Conservation (phyloP, 83 land plant species). For the Isoetes engelmannii region DNA sequence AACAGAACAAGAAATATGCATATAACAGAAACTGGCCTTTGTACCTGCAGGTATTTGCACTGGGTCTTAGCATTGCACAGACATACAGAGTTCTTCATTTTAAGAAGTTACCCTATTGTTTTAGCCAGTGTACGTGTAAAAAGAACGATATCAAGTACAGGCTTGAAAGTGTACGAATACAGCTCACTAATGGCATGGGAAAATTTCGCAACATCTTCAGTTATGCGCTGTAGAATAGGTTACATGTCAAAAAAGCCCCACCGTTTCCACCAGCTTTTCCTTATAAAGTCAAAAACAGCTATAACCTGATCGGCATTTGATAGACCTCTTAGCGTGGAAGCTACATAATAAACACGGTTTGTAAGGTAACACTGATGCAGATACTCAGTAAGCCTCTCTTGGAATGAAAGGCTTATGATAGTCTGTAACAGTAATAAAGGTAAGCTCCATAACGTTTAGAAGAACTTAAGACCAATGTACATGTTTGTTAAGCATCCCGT, state of each 20-base stretch:
- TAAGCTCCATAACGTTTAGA: too few relatives aligned
- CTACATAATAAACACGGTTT: constrained; percentile 39
- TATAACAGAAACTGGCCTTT: constrained; percentile 39
- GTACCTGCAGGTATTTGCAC: constrained; percentile 23
- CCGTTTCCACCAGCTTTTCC: not conserved
- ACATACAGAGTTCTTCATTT: not conserved
- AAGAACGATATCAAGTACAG: constrained; percentile 37
- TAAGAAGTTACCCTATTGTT: constrained; percentile 33
- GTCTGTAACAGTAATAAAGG: constrained; percentile 19
- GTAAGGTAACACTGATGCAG: constrained; percentile 34
- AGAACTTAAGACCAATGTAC: too few relatives aligned
- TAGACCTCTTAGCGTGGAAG: constrained; percentile 36
- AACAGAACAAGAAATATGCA: constrained; percentile 35
- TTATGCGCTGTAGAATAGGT: constrained; percentile 32
- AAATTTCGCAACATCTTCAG: constrained; percentile 43
- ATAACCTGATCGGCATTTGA: constrained; percentile 43
- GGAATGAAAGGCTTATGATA: constrained; percentile 36
- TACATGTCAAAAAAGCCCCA: too few relatives aligned
- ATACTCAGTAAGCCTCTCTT: constrained; percentile 33
- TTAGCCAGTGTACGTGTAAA: constrained; percentile 38
- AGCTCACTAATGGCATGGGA: constrained; percentile 44
- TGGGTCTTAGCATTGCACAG: not conserved
- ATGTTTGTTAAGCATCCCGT: too few relatives aligned
- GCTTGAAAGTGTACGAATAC: constrained; percentile 42
- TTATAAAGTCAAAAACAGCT: not conserved